A percentile compares a stretch with the other conserved stretches of the same genome.
Evolutionary conservation across 495 filamentous ascomycete species (phyloP).

Genomic region (Penicillium paxilli): DNA sequence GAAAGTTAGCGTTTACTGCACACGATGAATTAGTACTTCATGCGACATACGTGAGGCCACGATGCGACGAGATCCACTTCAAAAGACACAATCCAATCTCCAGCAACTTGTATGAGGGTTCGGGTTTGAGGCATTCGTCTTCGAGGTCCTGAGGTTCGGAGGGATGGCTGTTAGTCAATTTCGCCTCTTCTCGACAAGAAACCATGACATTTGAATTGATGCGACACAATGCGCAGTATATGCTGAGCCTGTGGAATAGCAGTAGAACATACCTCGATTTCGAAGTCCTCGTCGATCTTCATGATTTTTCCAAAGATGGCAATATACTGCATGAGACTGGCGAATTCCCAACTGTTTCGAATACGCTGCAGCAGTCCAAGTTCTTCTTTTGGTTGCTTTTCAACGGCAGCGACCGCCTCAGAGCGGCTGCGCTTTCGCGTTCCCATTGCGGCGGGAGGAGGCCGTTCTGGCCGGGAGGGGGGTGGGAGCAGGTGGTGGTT

Average conservation of each 20-base stretch:
- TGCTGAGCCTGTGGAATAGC: neutral
- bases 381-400: slow-evolving; percentile 48
- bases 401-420: slow-evolving; percentile 58
- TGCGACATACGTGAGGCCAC: slow-evolving; percentile 82
- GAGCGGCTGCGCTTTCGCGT: slow-evolving; percentile 71
- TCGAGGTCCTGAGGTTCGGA: slow-evolving; percentile 71
- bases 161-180: slow-evolving; percentile 12
- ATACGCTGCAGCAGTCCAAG: slow-evolving; percentile 63
- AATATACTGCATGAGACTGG: slow-evolving; percentile 91
- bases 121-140: slow-evolving; percentile 77
- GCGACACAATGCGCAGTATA: slow-evolving; percentile 10
- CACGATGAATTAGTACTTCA: neutral
- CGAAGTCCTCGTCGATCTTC: slow-evolving; percentile 83
- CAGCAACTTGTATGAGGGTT: slow-evolving; percentile 67
- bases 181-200: too few relatives aligned
- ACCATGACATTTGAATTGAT: too few relatives aligned
- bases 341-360: slow-evolving; percentile 92
- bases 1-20: neutral
- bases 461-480: slow-evolving; percentile 24
- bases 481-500: neutral
- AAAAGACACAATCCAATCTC: slow-evolving; percentile 86
- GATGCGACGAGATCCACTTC: slow-evolving; percentile 91
- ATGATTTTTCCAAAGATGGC: slow-evolving; percentile 83
- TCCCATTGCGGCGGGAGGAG: slow-evolving; percentile 45
- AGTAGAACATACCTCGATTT: slow-evolving; percentile 69